These are phyloP conservation scores for Boletus edulis DNA, from an alignment of 768 basidiomycete genomes.

Conservation along the genomic window DNA sequence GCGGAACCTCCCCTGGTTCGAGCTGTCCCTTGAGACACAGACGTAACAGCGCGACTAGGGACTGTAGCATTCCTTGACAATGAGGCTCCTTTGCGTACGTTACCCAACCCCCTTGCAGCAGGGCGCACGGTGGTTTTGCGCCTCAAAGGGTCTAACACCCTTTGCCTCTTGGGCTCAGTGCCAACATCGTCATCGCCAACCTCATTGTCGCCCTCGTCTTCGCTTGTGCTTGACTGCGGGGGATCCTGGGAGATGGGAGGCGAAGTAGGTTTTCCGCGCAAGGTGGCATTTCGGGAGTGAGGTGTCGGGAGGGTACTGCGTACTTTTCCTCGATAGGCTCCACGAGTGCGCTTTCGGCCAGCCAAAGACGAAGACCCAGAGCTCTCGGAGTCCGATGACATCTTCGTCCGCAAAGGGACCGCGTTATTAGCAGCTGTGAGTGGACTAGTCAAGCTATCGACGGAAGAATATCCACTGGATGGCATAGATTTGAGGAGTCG, in stretches of 20 bases:
- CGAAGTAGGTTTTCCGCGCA: conserved; percentile 22
- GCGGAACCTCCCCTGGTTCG: conserved; percentile 13
- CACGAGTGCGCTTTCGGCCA: conserved; percentile 41
- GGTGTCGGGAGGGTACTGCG: neutral
- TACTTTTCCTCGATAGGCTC: conserved; percentile 4
- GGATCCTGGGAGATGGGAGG: conserved; percentile 7
- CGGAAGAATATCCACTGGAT: conserved; percentile 24
- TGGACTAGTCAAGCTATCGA: conserved; percentile 28
- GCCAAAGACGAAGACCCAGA: conserved; percentile 37
- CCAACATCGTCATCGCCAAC: conserved; percentile 4
- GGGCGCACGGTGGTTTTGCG: conserved; percentile 30
- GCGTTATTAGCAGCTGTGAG: conserved; percentile 39
- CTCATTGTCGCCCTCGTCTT: conserved; percentile 19
- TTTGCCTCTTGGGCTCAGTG: conserved; percentile 24
- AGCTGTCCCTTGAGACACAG: conserved; percentile 5
- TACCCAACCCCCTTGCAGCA: conserved; percentile 7
- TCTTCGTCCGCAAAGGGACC: conserved; percentile 37
- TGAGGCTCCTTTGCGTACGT: conserved; percentile 12
- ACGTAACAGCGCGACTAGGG: conserved; percentile 10
- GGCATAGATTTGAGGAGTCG: conserved; percentile 24
- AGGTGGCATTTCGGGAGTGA: conserved; percentile 23
- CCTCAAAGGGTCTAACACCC: conserved; percentile 22
- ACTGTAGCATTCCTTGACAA: conserved; percentile 7
- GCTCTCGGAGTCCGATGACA: conserved; percentile 43
- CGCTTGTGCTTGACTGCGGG: conserved; percentile 22